Evolutionary conservation across 225 moss, liverwort and hornwort species (phyloP), one percentile per base, ranked within the genome.

Genomic region (Antitrichia curtipendula): DNA sequence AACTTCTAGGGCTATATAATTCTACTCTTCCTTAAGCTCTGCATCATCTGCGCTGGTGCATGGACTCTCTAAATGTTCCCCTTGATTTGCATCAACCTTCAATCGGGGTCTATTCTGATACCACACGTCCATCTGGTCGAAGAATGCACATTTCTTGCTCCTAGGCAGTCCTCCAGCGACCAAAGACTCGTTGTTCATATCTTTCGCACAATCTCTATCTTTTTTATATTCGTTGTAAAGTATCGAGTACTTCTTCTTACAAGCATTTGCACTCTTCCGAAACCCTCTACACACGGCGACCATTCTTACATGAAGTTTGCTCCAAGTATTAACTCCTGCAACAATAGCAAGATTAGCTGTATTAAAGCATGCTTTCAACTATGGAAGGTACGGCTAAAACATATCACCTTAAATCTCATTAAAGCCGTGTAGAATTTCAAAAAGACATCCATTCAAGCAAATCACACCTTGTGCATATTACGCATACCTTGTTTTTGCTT

Each of bases 201-300:
- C 94, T 90, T 91, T 94, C 78, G 84, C 79, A 92, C 86, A 91
- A 76, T 94, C 94, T 91, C 94, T 90, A 80, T 94, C 94, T 62
- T 94, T 94, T 80, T 94, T 94, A 70, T 94, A 94, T 92, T 94
- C 94, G 60, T 94, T 94, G 82, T 94, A 94, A 78, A 94, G 91
- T 78, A 94, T 94, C n/a, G 94, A 94, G 75, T 94, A 94, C 80
- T 94, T 94, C 90, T 94, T 94, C 91, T 94, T 94, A 91, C 94
- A 94, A 82, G 94, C 94, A 85, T 94, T 94, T 82, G 94, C 94
- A 90, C 92, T 94, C 90, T 92, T 92, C 84, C 92, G 94, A 75
- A 94, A 94, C 50, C 91, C 94, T 91, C 92, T 90, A 87, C 94
- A 94, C 47, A 91, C 86, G 69, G 50, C 64, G 57, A 86, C 75